phyloP scores from a whole-genome alignment of 305 asterid genomes.

The Fraxinus floribunda region DNA sequence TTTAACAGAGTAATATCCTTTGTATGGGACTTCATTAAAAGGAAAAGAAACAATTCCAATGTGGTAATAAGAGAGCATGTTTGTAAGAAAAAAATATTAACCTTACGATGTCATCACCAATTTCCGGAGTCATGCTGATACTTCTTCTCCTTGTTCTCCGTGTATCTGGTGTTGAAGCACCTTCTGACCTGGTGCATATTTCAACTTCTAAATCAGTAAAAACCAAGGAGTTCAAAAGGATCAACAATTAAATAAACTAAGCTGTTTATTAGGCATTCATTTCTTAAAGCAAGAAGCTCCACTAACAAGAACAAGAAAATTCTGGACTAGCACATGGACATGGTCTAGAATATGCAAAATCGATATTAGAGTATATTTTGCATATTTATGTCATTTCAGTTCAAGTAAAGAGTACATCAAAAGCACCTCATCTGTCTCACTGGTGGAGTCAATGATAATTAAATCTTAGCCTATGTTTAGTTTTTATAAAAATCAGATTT shows the following conservation, averaged over 20 bases:
- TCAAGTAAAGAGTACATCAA: not conserved
- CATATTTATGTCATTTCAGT: not conserved
- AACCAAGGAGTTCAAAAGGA: slow-evolving; percentile 17
- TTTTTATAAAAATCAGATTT: not conserved
- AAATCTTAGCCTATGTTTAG: not conserved
- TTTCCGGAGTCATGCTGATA: slow-evolving; percentile 95
- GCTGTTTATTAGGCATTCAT: not conserved
- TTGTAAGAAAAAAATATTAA: slow-evolving; percentile 39
- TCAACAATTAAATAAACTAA: not conserved
- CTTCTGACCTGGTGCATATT: slow-evolving; percentile 73
- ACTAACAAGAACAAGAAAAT: not conserved
- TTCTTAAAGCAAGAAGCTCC: not conserved
- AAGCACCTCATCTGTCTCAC: not conserved
- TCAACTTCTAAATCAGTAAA: slow-evolving; percentile 2
- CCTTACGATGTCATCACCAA: slow-evolving; percentile 98
- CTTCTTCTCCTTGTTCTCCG: slow-evolving; percentile 89
- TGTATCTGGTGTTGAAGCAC: slow-evolving; percentile 69
- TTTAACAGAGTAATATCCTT: not conserved
- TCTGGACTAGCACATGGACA: not conserved
- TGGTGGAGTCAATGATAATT: not conserved
- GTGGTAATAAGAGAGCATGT: slow-evolving; percentile 14
- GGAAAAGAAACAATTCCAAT: not conserved
- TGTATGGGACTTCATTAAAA: not conserved
- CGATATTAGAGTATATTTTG: not conserved
- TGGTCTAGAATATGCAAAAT: not conserved